Evolutionary conservation across 768 basidiomycete species (phyloP).

Genomic region (Amanita brunnescens): DNA sequence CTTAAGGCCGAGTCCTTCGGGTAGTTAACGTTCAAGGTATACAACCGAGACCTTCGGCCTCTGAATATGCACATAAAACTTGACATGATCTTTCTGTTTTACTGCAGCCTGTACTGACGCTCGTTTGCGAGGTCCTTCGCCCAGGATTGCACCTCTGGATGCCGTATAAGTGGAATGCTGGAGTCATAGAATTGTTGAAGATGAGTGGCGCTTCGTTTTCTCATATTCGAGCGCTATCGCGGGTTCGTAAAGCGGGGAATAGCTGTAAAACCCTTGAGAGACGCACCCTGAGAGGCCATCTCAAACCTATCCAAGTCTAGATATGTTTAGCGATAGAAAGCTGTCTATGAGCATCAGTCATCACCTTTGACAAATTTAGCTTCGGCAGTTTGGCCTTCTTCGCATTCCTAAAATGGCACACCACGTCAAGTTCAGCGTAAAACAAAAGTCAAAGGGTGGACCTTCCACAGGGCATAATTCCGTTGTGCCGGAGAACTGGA

Average conservation of each 20-base stretch:
- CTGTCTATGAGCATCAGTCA: background rate
- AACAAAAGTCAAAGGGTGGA: slow-evolving; percentile 17
- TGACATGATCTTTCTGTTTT: no score
- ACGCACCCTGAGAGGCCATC: slow-evolving; percentile 74
- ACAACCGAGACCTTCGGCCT: no score
- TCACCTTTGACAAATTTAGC: slow-evolving; percentile 85
- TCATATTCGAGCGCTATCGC: slow-evolving; percentile 67
- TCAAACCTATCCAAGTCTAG: slow-evolving; percentile 82
- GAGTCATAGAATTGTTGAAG: slow-evolving; percentile 77
- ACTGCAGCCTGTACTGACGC: slow-evolving; percentile 26
- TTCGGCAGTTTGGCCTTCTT: slow-evolving; percentile 61
- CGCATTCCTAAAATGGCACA: slow-evolving; percentile 58
- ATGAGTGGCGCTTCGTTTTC: slow-evolving; percentile 27
- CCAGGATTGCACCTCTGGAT: slow-evolving; percentile 70
- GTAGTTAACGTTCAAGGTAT: no score
- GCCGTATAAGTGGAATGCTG: slow-evolving; percentile 63
- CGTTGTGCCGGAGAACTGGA: slow-evolving; percentile 55
- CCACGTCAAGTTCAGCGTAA: background rate
- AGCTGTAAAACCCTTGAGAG: background rate
- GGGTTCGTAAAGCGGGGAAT: background rate
- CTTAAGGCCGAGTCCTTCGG: no score
- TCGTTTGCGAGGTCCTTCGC: slow-evolving; percentile 48
- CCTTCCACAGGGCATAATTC: slow-evolving; percentile 68
- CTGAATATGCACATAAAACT: no score
- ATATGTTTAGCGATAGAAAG: background rate